Conservation (phyloP, 805 yeast species). For the Grigorovia jiainica region DNA sequence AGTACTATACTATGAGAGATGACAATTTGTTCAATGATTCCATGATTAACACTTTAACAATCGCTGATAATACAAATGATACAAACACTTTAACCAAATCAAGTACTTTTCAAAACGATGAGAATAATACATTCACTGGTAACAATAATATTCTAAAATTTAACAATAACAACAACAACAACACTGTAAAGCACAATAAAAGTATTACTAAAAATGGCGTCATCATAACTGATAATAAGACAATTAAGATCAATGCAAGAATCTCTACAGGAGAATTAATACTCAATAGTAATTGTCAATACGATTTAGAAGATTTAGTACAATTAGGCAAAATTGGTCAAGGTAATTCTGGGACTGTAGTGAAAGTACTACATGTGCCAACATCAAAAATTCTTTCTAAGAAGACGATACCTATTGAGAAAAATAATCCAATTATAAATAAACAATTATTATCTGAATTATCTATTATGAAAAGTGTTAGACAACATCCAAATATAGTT, state of each 20-base stretch:
- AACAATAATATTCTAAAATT: background rate
- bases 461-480: conserved; percentile 84
- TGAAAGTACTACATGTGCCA: conserved; percentile 82
- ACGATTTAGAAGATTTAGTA: conserved; percentile 59
- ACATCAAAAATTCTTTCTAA: conserved; percentile 84
- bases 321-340: conserved; percentile 73
- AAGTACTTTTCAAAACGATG: background rate
- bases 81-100: background rate
- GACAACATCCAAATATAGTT: conserved; percentile 65
- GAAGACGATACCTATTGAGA: conserved; percentile 78
- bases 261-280: conserved; percentile 4
- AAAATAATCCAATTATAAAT: conserved; percentile 38
- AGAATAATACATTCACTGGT: too few species aligned
- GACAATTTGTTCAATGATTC: background rate
- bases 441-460: conserved; percentile 78
- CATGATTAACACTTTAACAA: too few species aligned
- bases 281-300: conserved; percentile 3
- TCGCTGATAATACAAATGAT: background rate
- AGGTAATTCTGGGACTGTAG: conserved; percentile 91
- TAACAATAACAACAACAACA: background rate
- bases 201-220: background rate
- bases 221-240: background rate
- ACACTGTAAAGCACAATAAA: background rate
- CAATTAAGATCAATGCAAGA: background rate
- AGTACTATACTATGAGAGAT: background rate